Conservation (phyloP, 495 filamentous ascomycete genomes). For the Penicillium chermesinum region DNA sequence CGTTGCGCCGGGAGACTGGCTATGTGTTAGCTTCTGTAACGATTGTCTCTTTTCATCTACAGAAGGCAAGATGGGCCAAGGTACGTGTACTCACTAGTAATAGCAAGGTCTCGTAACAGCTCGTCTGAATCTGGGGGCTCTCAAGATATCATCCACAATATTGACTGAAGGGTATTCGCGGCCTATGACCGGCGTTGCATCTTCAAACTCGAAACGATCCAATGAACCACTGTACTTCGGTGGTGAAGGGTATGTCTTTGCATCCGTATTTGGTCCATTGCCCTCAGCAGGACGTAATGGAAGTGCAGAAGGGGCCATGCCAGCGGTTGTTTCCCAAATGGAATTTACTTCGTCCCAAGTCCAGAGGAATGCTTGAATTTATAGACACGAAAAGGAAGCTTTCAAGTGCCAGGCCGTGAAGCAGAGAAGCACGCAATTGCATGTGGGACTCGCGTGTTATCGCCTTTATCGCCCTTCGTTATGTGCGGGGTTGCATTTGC, state of each 20-base stretch:
- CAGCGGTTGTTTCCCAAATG: too few species aligned
- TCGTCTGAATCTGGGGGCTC: slow-evolving; percentile 16
- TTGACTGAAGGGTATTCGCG: slow-evolving; percentile 18
- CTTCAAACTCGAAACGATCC: slow-evolving; percentile 41
- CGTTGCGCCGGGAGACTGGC: slow-evolving; percentile 65
- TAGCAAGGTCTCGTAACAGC: slow-evolving; percentile 17
- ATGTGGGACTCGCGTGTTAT: neutral
- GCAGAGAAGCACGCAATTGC: neutral
- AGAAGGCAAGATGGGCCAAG: too few species aligned
- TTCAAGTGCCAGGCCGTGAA: neutral
- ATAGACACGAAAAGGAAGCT: too few species aligned
- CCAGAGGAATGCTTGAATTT: too few species aligned
- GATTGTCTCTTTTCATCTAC: too few species aligned
- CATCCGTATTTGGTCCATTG: neutral
- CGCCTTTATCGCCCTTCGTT: too few species aligned
- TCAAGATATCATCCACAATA: slow-evolving; percentile 21
- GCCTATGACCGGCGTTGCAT: slow-evolving; percentile 22
- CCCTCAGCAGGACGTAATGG: slow-evolving; percentile 7
- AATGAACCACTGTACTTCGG: slow-evolving; percentile 46
- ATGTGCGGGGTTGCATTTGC: neutral
- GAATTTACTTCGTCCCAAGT: too few species aligned
- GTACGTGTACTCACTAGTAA: slow-evolving; percentile 11
- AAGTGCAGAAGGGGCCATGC: slow-evolving; percentile 12
- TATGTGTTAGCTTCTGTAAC: neutral
- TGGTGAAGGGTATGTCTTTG: slow-evolving; percentile 11